A percentile compares a stretch with the other conserved stretches of the same genome.
Evolutionary conservation across 2,329 filamentous ascomycete genomes (phyloP).

Genomic region (Penicillium palitans): DNA sequence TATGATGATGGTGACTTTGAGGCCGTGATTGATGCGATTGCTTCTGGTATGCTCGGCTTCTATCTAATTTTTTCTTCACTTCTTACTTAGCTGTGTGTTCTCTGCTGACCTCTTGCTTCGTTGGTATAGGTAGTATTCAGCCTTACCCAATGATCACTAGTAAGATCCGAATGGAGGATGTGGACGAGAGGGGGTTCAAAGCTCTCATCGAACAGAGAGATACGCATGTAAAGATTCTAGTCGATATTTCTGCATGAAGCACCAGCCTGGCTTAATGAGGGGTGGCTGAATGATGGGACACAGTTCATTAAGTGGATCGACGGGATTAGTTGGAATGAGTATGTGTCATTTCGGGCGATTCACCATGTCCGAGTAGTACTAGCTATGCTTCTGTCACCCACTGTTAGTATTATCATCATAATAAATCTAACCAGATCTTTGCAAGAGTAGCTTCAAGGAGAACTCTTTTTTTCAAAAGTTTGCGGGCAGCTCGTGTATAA

Average conservation of each 20-base stretch:
- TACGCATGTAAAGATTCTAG: constrained; percentile 63
- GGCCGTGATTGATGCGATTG: constrained; percentile 55
- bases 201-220: constrained; percentile 61
- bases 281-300: too few relatives aligned
- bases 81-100: neutral
- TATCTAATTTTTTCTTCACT: neutral
- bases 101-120: constrained; percentile 24
- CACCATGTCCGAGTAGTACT: too few relatives aligned
- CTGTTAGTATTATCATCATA: too few relatives aligned
- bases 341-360: too few relatives aligned
- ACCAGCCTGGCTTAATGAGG: neutral
- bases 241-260: constrained; percentile 36
- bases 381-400: too few relatives aligned
- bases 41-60: constrained; percentile 32
- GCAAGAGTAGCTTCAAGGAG: too few relatives aligned
- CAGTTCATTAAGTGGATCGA: too few relatives aligned
- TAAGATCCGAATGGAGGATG: constrained; percentile 56
- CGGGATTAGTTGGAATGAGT: too few relatives aligned
- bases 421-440: too few relatives aligned
- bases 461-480: too few relatives aligned
- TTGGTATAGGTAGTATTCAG: constrained; percentile 48
- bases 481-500: too few relatives aligned
- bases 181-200: constrained; percentile 60
- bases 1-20: constrained; percentile 58
- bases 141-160: constrained; percentile 62